Conservation (phyloP, 768 basidiomycete species). For the Agrocybe pediades region DNA sequence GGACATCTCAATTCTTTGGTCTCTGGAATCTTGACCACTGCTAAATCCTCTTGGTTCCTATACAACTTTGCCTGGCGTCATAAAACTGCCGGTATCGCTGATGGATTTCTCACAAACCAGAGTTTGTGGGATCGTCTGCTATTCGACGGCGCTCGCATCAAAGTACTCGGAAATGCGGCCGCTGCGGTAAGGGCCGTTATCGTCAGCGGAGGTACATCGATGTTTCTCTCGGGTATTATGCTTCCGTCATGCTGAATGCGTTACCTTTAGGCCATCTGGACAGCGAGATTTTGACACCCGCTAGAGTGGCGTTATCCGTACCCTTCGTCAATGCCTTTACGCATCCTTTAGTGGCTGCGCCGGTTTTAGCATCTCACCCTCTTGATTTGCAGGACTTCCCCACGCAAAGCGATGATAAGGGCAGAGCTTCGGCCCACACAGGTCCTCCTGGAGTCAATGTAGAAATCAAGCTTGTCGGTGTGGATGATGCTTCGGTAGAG, state of each 20-base stretch:
- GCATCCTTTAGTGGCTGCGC: constrained; percentile 69
- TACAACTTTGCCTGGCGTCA: constrained; percentile 76
- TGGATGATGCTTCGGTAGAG: constrained; percentile 68
- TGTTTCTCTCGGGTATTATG: constrained; percentile 2
- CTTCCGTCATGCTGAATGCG: background rate
- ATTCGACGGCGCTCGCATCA: constrained; percentile 66
- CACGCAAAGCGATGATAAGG: constrained; percentile 13
- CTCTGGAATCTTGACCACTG: constrained; percentile 51
- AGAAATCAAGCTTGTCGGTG: constrained; percentile 75
- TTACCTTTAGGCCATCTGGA: constrained; percentile 48
- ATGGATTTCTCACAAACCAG: constrained; percentile 77
- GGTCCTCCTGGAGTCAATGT: constrained; percentile 88
- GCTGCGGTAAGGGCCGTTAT: constrained; percentile 67
- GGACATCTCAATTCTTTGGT: constrained; percentile 60
- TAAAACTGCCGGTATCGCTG: constrained; percentile 65
- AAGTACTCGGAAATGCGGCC: constrained; percentile 61
- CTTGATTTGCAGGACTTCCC: constrained; percentile 81
- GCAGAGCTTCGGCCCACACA: constrained; percentile 68
- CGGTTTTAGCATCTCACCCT: constrained; percentile 80
- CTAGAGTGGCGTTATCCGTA: constrained; percentile 75
- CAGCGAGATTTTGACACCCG: constrained; percentile 52
- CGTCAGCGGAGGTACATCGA: constrained; percentile 66
- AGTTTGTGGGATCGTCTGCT: constrained; percentile 85
- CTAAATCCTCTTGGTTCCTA: constrained; percentile 53
- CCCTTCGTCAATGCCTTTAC: constrained; percentile 69